Evolutionary conservation across 345 rosid genomes (phyloP).

Genomic region (Hibiscus syriacus): DNA sequence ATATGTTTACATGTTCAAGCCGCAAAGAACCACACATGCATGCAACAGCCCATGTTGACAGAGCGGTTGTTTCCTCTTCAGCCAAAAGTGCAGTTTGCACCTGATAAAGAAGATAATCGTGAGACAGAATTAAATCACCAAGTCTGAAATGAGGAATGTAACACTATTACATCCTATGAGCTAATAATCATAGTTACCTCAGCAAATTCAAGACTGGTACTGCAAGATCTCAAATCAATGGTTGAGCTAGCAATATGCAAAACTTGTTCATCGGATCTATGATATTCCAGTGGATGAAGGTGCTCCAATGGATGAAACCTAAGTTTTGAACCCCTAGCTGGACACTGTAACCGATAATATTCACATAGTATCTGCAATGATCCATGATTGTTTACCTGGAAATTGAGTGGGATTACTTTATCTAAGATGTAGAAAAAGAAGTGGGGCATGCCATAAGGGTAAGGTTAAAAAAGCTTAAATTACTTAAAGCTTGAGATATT

Average conservation of each 20-base stretch:
- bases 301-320: constrained; percentile 86
- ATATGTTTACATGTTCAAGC: constrained; percentile 64
- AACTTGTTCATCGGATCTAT: constrained; percentile 53
- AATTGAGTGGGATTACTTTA: neutral
- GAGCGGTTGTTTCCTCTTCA: constrained; percentile 86
- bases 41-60: constrained; percentile 90
- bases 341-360: constrained; percentile 55
- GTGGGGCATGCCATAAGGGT: neutral
- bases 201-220: constrained; percentile 58
- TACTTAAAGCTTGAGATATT: neutral
- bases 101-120: constrained; percentile 31
- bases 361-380: constrained; percentile 74
- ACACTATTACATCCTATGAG: constrained; percentile 1
- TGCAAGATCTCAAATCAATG: constrained; percentile 60
- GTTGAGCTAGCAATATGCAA: constrained; percentile 59
- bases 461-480: constrained; percentile 7
- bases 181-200: constrained; percentile 48
- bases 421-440: neutral
- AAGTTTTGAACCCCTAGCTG: constrained; percentile 64
- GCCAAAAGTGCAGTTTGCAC: constrained; percentile 63
- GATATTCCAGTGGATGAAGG: constrained; percentile 75
- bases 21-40: constrained; percentile 84
- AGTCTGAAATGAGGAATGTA: constrained; percentile 6
- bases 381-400: constrained; percentile 71
- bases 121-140: neutral